Evolutionary conservation across 2,329 filamentous ascomycete genomes (phyloP), one percentile per base, ranked within the genome.

Genomic region (Didymellaceae sp.): DNA sequence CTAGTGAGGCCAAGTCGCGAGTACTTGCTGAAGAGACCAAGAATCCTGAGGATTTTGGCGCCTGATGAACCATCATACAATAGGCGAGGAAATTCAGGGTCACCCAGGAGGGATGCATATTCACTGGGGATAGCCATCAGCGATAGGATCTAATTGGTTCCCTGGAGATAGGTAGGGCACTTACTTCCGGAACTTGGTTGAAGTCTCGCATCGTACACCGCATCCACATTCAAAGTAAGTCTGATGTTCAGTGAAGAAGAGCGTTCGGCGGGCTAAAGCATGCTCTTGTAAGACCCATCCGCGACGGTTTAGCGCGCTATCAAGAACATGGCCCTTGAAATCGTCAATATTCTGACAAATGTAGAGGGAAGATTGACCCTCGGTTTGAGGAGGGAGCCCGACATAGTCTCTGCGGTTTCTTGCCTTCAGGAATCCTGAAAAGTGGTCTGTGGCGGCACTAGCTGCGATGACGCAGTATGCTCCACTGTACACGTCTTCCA

Each of bases 251-350:
- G 63, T 58, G 26, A 67, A 69, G 37, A 59, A 58, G n/a, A 69
- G 61, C 0, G 58, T 65, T 7, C 66, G 51, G 4, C 55, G 53
- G 5, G 66, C 57, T 2, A 70, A 33, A 0, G 61, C 63, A 13
- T 56, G 45, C 34, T 69, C 66, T 40, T 70, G 65, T 1, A 66
- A 46, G 0, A 67, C 58, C 67, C 65, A 70, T 0, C 52, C 67
- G 0, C 65, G 55, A 2, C 30, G 20, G 17, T 60, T 60, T 0
- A 68, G 49, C 0, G 22, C n/a, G 0, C 45, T 55, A 5, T 57
- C 18, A 1, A 58, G 37, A 0, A 70, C 64, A 30, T 69, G 32
- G 5, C 9, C 6, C 14, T 18, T 17, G 9, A 34, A 34, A 11
- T 34, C 13, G 32, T 34, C 32, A 5, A 34, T 34, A 4, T 3